Conservation (phyloP, 2,329 filamentous ascomycete genomes). For the Botryotinia narcissicola region DNA sequence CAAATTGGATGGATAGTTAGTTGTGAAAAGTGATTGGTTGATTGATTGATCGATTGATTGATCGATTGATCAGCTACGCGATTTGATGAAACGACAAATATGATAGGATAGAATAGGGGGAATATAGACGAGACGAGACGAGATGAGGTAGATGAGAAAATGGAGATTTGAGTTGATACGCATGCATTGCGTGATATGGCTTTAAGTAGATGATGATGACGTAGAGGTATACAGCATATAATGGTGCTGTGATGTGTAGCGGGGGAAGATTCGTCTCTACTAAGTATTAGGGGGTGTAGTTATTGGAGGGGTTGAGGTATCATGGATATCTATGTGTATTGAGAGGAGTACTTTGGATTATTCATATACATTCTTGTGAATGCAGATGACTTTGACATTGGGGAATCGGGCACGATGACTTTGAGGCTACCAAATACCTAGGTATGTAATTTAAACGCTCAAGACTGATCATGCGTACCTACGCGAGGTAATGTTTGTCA, state of each 20-base stretch:
- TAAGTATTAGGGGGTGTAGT: no score
- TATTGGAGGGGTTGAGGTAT: no score
- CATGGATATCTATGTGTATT: not conserved
- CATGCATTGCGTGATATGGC: not conserved
- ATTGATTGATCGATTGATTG: no score
- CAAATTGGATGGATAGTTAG: not conserved
- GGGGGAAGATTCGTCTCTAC: no score
- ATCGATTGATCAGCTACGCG: not conserved
- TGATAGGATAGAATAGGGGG: not conserved
- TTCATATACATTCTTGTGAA: not conserved
- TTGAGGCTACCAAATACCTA: no score
- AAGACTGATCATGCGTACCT: not conserved
- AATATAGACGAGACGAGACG: not conserved
- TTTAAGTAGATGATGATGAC: no score
- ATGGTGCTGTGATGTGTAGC: no score
- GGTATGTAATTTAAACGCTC: rapidly evolving
- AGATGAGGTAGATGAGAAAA: not conserved
- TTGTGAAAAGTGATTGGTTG: not conserved
- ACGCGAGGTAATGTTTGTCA: not conserved
- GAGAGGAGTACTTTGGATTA: not conserved
- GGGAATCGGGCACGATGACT: not conserved
- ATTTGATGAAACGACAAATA: not conserved
- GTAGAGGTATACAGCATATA: no score
- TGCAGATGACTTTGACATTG: not conserved
- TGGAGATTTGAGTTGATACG: not conserved